Evolutionary conservation across 2,329 filamentous ascomycete genomes (phyloP).

Genomic region (Claviceps lovelessii): DNA sequence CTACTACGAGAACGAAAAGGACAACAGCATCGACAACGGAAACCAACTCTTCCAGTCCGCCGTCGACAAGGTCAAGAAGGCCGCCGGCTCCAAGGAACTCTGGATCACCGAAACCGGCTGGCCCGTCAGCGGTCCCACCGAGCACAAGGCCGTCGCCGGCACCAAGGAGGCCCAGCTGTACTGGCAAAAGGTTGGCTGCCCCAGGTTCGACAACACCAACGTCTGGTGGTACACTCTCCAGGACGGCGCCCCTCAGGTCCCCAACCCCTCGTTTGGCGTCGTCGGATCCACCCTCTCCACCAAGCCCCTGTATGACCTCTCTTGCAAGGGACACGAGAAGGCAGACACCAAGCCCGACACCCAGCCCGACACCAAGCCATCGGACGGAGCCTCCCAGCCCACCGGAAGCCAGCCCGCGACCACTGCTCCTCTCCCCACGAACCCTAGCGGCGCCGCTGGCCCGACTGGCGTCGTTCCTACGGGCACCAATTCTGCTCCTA

Average conservation of each 20-base stretch:
- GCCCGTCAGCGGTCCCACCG: constrained; percentile 55
- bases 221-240: constrained; percentile 69
- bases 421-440: too few species aligned
- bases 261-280: constrained; percentile 58
- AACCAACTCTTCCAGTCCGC: constrained; percentile 55
- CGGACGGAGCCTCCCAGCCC: too few species aligned
- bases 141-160: constrained; percentile 49
- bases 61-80: constrained; percentile 42
- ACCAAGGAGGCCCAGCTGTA: constrained; percentile 58
- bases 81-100: constrained; percentile 52
- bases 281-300: constrained; percentile 38
- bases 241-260: constrained; percentile 44
- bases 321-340: constrained; percentile 29
- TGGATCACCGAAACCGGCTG: constrained; percentile 87
- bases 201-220: constrained; percentile 47
- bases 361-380: too few species aligned
- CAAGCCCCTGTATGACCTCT: constrained; percentile 48
- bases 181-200: constrained; percentile 68
- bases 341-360: too few species aligned
- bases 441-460: too few species aligned
- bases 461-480: too few species aligned
- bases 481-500: neutral
- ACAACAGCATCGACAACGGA: constrained; percentile 51
- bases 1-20: constrained; percentile 60
- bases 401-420: too few species aligned